Evolutionary conservation across 2,329 filamentous ascomycete genomes (phyloP), one percentile per base, ranked within the genome.

Genomic region (Curvularia verruculosa): DNA sequence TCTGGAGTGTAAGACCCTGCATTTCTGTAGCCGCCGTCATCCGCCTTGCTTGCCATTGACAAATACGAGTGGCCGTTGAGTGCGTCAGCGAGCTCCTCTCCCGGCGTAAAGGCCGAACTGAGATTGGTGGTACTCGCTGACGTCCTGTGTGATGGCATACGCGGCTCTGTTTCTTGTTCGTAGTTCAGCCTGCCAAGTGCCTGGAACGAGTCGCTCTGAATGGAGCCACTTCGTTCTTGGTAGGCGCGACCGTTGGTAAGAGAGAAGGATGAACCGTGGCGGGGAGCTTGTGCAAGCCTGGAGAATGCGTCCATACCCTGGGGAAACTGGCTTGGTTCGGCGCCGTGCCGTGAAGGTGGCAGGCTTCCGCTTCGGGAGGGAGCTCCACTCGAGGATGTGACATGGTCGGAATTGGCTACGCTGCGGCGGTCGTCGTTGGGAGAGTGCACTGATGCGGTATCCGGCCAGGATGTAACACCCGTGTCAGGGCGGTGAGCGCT

Each of bases 311-410:
- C 73, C 7, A 60, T 43, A 15, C 61, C 59, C 37, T 74, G 69
- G n/a, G 65, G 61, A 48, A 73, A 78, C 29, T 71, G 69, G 5
- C 73, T 61, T 23, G 73, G 72, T 44, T 81, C 76, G 15, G 76
- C 76, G 10, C 78, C 76, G 53, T 85, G 82, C 46, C 83, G 80
- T 34, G 85, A 86, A 1, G 85, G 80, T 43, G 85, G 84, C 45
- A 85, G 75, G 70, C 81, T 85, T 40, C 78, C 75, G 56, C 86
- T 85, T 58, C 84, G 80, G n/a, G 84, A 82, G 3, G 78, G 71
- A 18, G 78, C 75, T 46, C 77, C 77, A 46, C 81, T 81, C 1
- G 73, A 73, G 15, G 78, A 68, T 31, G 71, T 75, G 59, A 81
- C 79, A 66, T 81, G 84, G 8, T 80, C 76, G 4, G 76, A 75